Percentiles rank a stretch among this genome's conserved stretches.
Evolutionary conservation across 148 eudicot genomes (phyloP).

Genomic region (Cornus suecica): DNA sequence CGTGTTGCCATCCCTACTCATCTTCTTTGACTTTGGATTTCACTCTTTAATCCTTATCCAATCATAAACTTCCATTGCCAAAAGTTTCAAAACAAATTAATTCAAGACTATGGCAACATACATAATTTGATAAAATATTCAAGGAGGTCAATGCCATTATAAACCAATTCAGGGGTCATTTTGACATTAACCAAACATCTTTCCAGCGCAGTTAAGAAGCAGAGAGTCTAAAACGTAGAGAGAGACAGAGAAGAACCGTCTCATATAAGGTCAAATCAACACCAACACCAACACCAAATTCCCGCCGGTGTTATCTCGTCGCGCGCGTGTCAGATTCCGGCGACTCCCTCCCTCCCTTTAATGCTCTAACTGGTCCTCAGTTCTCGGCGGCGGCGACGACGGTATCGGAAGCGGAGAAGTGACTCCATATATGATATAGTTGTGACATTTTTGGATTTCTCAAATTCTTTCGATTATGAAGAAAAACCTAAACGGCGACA

Average conservation of each 20-base stretch:
- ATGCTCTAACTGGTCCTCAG: constrained; percentile 18
- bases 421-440: not conserved
- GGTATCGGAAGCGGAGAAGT: constrained; percentile 17
- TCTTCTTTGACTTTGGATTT: too few species aligned
- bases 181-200: constrained; percentile 1
- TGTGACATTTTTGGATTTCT: not conserved
- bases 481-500: constrained; percentile 17
- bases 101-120: not conserved
- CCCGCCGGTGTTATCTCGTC: constrained; percentile 17
- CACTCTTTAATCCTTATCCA: too few species aligned
- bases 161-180: not conserved
- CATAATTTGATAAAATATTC: too few species aligned
- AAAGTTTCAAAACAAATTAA: too few species aligned
- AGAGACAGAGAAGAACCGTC: constrained; percentile 40
- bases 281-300: constrained; percentile 10
- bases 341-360: not conserved
- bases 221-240: constrained; percentile 3
- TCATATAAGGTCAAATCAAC: constrained; percentile 35
- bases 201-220: constrained; percentile 19
- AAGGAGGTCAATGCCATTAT: not conserved
- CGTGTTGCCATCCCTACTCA: too few species aligned
- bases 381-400: constrained; percentile 14
- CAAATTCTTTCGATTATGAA: constrained; percentile 51
- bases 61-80: too few species aligned
- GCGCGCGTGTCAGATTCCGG: constrained; percentile 5